These are phyloP conservation scores for Colletotrichum horii DNA, from an alignment of 2,329 filamentous ascomycete genomes.

Conservation along the genomic window DNA sequence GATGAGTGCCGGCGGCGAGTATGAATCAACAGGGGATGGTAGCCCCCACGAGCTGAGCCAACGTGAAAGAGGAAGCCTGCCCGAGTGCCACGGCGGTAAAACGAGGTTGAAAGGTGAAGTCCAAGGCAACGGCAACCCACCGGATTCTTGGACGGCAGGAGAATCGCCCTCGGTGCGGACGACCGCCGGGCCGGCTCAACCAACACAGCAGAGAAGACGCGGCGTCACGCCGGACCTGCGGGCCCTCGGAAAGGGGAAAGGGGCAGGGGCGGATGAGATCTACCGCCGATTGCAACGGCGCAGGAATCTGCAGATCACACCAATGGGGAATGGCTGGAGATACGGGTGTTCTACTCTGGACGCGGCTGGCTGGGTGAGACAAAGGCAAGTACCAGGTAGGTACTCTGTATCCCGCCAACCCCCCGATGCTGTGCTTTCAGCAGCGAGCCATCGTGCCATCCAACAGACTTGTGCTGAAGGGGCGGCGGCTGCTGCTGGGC, in stretches of 20 bases:
- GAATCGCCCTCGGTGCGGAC: neutral
- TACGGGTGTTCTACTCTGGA: neutral
- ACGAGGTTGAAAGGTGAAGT: neutral
- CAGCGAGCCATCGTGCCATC: slow-evolving; percentile 5
- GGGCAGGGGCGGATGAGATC: slow-evolving; percentile 1
- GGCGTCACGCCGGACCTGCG: slow-evolving; percentile 10
- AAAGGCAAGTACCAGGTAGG: neutral
- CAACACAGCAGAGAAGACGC: neutral
- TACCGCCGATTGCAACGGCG: slow-evolving; percentile 13
- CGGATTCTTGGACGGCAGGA: neutral
- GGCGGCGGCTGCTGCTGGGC: slow-evolving; percentile 10
- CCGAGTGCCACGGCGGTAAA: neutral
- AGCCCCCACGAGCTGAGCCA: neutral
- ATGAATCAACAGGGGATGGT: neutral
- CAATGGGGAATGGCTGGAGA: neutral
- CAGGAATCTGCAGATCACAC: neutral
- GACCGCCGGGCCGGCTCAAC: neutral
- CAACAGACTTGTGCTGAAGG: slow-evolving; percentile 7
- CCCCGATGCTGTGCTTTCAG: neutral
- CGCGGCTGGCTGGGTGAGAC: neutral
- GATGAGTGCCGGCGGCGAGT: neutral
- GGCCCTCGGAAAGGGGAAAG: neutral
- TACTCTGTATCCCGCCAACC: neutral
- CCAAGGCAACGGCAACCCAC: neutral
- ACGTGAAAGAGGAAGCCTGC: neutral